phyloP scores from a whole-genome alignment of 345 rosid species.

The Erysimum cheiranthoides region DNA sequence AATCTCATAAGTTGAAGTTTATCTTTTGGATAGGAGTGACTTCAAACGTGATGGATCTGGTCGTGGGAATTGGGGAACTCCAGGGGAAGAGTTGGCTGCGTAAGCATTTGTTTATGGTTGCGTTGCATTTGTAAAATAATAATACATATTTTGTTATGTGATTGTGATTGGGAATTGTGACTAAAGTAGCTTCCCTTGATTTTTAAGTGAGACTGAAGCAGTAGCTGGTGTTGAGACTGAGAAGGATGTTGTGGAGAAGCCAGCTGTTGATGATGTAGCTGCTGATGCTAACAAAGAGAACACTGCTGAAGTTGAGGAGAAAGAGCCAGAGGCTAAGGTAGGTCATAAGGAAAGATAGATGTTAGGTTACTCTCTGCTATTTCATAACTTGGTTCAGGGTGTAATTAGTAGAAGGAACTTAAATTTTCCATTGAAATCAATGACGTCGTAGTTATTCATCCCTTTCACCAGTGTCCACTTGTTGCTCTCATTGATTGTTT shows the following conservation, averaged over 20 bases:
- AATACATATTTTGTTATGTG: background rate
- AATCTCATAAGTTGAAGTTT: background rate
- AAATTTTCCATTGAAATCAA: background rate
- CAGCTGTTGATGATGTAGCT: slow-evolving; percentile 62
- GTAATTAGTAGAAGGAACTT: background rate
- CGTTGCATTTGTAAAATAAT: background rate
- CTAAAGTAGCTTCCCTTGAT: slow-evolving; percentile 31
- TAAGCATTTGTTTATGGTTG: slow-evolving; percentile 46
- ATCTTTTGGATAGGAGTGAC: slow-evolving; percentile 57
- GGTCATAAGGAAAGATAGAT: background rate
- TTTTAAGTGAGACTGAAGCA: slow-evolving; percentile 72
- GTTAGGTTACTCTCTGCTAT: background rate
- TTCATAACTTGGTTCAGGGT: background rate
- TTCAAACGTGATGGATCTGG: slow-evolving; percentile 92
- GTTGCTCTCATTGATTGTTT: background rate
- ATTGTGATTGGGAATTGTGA: slow-evolving; percentile 13
- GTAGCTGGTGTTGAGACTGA: slow-evolving; percentile 59
- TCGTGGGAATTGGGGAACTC: slow-evolving; percentile 94
- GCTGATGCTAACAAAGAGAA: slow-evolving; percentile 75
- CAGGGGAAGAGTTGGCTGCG: slow-evolving; percentile 75
- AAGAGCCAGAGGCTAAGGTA: slow-evolving; percentile 94
- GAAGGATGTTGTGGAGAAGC: slow-evolving; percentile 63
- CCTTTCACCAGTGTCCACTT: background rate
- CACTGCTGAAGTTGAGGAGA: slow-evolving; percentile 59
- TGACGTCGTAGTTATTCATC: background rate